Base-by-base conservation (phyloP, 2,329 filamentous ascomycete genomes). In the Leptographium radiaticola region DNA sequence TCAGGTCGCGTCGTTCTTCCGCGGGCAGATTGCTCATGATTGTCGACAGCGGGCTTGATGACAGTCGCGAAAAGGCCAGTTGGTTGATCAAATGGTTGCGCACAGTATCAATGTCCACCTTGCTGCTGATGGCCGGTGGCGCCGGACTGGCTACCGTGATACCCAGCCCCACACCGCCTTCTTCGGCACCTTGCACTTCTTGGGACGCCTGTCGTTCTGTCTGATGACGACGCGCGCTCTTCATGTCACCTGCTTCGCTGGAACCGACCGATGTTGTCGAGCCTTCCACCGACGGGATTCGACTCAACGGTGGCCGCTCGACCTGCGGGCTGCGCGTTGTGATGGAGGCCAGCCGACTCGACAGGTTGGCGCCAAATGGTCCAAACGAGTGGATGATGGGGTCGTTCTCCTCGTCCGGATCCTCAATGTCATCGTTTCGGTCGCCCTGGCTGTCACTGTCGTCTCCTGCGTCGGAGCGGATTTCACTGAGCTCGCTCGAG, bases 81-180 rank as follows among this genome's bases (percentile, higher is more conserved):
- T 98, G 93, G 69, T 97, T 97, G 66, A 93, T 79, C 58, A 95
- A 83, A 65, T 98, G 93, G 68, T 96, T 95, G 62, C 79, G 78
- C 59, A 93, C 69, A 70, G 71, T 69, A 62, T 62, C 62, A 63
- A 70, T 65, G 55, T 74, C 59, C 44, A 73, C 64, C 34, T 63
- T 59, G 60, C 52, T 57, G 54, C 57, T 59, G 38, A 59, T 56
- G 10, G 18, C 46, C 13, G 46, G 43, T 13, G 46, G 18, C 16
- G 40, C 43, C 2, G 51, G 40, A 10, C 36, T 6, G 10, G 30
- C 47, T 8, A 66, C 59, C 9, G 56, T 55, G 30, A 59, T 68
- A 8, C 58, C 56, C 18, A 60, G 55, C 12, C 59, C 59, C 2
- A 60, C 57, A 11, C 52, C 55, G 1, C 18, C 30, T 25, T 31